Conservation (phyloP, 805 yeast species). For the Cyberlindnera misumaiensis region DNA sequence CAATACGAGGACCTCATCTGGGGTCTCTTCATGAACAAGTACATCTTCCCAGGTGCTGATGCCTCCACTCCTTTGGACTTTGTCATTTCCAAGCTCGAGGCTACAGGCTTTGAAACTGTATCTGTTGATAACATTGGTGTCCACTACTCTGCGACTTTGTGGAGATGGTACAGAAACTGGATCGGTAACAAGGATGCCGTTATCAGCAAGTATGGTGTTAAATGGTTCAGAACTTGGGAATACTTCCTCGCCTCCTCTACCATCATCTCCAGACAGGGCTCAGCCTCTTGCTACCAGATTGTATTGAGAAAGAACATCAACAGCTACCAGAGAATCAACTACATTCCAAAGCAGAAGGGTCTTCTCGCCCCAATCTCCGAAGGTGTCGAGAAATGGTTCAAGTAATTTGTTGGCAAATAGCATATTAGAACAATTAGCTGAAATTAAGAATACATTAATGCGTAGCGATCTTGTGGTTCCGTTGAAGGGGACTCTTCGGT, state of each 20-base stretch:
- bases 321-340: constrained; percentile 75
- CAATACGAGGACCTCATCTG: constrained; percentile 90
- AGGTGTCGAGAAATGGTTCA: constrained; percentile 50
- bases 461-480: constrained; percentile 1
- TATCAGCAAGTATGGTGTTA: constrained; percentile 72
- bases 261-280: constrained; percentile 86
- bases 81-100: constrained; percentile 70
- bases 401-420: constrained; percentile 23
- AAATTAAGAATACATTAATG: background rate
- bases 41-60: constrained; percentile 96
- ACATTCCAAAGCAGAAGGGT: constrained; percentile 73
- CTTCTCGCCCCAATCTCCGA: constrained; percentile 50
- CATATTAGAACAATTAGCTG: too few species aligned
- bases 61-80: constrained; percentile 91
- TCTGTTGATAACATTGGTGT: constrained; percentile 86
- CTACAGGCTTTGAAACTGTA: constrained; percentile 80
- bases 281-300: constrained; percentile 88
- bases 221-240: constrained; percentile 94
- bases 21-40: constrained; percentile 96
- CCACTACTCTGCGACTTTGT: constrained; percentile 83
- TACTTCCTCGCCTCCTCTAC: constrained; percentile 78
- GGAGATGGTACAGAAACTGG: constrained; percentile 97
- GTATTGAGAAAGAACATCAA: constrained; percentile 85
- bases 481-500: constrained; percentile 67
- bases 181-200: constrained; percentile 71